Conservation (phyloP, 2,329 filamentous ascomycete species). For the Periconia macrospinosa region DNA sequence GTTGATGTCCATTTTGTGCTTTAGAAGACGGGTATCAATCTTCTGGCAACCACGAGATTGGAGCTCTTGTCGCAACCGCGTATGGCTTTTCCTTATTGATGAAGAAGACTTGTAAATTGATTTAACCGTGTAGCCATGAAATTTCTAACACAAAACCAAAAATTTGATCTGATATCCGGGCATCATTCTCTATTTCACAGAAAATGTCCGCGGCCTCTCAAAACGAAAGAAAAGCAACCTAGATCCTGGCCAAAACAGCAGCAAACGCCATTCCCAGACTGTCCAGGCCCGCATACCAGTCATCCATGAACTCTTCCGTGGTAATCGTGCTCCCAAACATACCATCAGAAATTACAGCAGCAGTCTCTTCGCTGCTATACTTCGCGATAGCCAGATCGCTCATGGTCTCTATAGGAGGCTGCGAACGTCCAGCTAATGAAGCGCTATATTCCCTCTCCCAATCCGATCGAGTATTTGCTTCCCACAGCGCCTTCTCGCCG, state of each 20-base stretch:
- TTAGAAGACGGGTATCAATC: too few species aligned
- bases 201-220: too few species aligned
- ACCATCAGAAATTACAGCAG: background rate
- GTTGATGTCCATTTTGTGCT: too few species aligned
- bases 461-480: background rate
- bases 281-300: slow-evolving; percentile 5
- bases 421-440: background rate
- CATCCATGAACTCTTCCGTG: background rate
- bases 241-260: background rate
- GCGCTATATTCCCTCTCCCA: slow-evolving; percentile 1
- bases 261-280: slow-evolving; percentile 4
- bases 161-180: too few species aligned
- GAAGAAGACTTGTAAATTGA: too few species aligned
- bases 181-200: too few species aligned
- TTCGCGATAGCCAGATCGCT: slow-evolving; percentile 4
- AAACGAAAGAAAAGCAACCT: too few species aligned
- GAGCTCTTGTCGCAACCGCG: too few species aligned
- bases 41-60: too few species aligned
- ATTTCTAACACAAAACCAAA: too few species aligned
- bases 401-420: background rate
- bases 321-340: background rate
- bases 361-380: background rate
- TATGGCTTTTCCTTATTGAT: too few species aligned
- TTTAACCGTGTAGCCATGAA: too few species aligned
- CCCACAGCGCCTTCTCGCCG: slow-evolving; percentile 2